These are phyloP conservation scores for Oidium heveae DNA, from an alignment of 2,329 filamentous ascomycete species.

Conservation along the genomic window DNA sequence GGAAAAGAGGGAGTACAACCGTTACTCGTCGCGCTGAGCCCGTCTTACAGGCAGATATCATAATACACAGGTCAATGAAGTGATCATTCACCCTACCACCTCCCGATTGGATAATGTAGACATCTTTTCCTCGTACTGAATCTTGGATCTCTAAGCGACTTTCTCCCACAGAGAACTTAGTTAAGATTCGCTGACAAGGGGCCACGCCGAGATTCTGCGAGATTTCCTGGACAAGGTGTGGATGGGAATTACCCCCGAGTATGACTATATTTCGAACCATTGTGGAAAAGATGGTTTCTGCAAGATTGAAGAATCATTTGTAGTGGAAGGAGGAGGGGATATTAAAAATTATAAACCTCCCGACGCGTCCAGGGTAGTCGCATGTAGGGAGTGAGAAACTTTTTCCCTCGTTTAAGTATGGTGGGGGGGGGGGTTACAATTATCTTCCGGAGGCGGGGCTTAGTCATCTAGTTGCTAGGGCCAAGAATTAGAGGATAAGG, in stretches of 20 bases:
- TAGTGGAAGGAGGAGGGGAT: no score
- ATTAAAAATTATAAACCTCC: no score
- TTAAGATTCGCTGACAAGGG: slow-evolving; percentile 58
- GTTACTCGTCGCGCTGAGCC: slow-evolving; percentile 84
- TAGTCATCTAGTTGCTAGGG: no score
- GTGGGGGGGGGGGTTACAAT: no score
- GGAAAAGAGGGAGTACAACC: slow-evolving; percentile 82
- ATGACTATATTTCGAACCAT: slow-evolving; percentile 95
- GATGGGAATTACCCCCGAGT: slow-evolving; percentile 81
- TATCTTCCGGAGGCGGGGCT: no score
- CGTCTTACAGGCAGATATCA: slow-evolving; percentile 91
- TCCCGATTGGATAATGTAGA: slow-evolving; percentile 92
- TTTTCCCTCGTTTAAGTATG: no score
- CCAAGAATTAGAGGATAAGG: no score
- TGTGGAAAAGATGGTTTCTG: slow-evolving; percentile 1
- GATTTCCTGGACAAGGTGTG: slow-evolving; percentile 61
- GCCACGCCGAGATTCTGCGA: slow-evolving; percentile 74
- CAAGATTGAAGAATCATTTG: no score
- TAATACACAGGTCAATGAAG: slow-evolving; percentile 89
- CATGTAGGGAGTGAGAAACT: no score
- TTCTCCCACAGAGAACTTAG: slow-evolving; percentile 87
- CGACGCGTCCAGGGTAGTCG: no score
- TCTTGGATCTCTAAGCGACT: slow-evolving; percentile 89
- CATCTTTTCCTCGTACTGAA: slow-evolving; percentile 92
- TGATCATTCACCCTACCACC: slow-evolving; percentile 88